Evolutionary conservation across 192 early-diverging fungal genomes (phyloP).

Genomic region (Funneliformis geosporum): DNA sequence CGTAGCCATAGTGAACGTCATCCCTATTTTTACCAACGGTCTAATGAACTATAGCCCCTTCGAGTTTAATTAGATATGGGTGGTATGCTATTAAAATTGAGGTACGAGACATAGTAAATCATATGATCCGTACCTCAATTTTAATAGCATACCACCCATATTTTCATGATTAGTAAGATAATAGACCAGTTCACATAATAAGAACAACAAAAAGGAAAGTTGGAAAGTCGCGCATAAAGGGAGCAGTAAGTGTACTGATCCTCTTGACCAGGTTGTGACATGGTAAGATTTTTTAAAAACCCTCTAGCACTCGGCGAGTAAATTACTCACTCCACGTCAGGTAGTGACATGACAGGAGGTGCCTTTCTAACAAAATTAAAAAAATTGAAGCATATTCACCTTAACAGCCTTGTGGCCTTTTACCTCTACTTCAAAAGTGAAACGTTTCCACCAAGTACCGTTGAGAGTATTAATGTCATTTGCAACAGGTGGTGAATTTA

Average conservation of each 20-base stretch:
- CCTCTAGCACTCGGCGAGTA: constrained; percentile 6
- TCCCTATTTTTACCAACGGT: too few relatives aligned
- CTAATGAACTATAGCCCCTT: too few relatives aligned
- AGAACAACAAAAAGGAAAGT: not conserved
- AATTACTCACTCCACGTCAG: not conserved
- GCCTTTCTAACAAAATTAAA: too few relatives aligned
- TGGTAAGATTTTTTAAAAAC: constrained; percentile 2
- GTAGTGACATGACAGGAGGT: not conserved
- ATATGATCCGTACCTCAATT: too few relatives aligned
- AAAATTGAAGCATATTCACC: too few relatives aligned
- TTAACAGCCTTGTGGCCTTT: too few relatives aligned
- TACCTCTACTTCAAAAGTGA: too few relatives aligned
- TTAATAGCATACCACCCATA: too few relatives aligned
- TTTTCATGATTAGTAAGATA: not conserved
- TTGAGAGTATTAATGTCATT: not conserved
- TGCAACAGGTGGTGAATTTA: constrained; percentile 14
- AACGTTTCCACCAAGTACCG: too few relatives aligned
- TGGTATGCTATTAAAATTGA: too few relatives aligned
- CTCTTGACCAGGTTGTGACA: not conserved
- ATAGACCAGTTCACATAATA: not conserved
- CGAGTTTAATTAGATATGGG: not conserved
- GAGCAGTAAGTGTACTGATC: not conserved
- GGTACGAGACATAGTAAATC: too few relatives aligned
- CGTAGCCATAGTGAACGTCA: too few relatives aligned
- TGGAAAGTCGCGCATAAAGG: not conserved